Conservation (phyloP, 768 basidiomycete species). For the Leccinum barrowsii region DNA sequence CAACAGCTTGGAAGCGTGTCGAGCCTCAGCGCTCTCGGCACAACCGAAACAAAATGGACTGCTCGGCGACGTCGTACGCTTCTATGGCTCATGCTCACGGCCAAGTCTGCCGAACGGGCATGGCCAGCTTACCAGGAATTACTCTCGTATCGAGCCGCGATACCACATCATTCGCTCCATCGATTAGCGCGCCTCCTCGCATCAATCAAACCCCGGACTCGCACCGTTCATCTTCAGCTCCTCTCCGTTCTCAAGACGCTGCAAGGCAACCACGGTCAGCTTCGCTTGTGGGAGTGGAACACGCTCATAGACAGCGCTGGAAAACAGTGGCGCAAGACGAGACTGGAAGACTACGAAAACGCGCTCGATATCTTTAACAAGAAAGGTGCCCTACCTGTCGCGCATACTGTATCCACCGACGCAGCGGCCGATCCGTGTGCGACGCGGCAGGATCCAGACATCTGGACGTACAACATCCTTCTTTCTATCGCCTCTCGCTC, state of each 20-base stretch:
- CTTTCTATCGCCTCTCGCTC: slow-evolving; percentile 61
- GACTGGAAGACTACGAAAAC: slow-evolving; percentile 52
- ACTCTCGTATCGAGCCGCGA: slow-evolving; percentile 20
- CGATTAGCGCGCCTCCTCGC: slow-evolving; percentile 60
- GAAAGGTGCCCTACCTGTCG: slow-evolving; percentile 41
- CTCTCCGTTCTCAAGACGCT: slow-evolving; percentile 62
- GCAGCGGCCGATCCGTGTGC: neutral
- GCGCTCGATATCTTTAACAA: slow-evolving; percentile 61
- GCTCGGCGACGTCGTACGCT: slow-evolving; percentile 22
- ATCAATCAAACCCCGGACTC: slow-evolving; percentile 50
- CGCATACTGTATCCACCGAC: slow-evolving; percentile 5
- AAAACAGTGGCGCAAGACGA: slow-evolving; percentile 59
- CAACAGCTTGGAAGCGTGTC: neutral
- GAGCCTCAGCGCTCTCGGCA: neutral
- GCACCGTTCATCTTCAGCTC: slow-evolving; percentile 57
- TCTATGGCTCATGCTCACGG: slow-evolving; percentile 32
- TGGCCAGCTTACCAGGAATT: slow-evolving; percentile 45
- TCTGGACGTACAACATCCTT: slow-evolving; percentile 67
- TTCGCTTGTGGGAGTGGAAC: slow-evolving; percentile 75
- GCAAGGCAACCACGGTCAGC: slow-evolving; percentile 47
- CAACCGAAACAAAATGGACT: slow-evolving; percentile 17
- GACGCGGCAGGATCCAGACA: slow-evolving; percentile 46
- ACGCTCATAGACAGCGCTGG: slow-evolving; percentile 65
- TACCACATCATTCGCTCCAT: slow-evolving; percentile 49
- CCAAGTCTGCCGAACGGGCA: slow-evolving; percentile 32